Conservation (phyloP, 805 yeast genomes). For the Yarrowia deformans region DNA sequence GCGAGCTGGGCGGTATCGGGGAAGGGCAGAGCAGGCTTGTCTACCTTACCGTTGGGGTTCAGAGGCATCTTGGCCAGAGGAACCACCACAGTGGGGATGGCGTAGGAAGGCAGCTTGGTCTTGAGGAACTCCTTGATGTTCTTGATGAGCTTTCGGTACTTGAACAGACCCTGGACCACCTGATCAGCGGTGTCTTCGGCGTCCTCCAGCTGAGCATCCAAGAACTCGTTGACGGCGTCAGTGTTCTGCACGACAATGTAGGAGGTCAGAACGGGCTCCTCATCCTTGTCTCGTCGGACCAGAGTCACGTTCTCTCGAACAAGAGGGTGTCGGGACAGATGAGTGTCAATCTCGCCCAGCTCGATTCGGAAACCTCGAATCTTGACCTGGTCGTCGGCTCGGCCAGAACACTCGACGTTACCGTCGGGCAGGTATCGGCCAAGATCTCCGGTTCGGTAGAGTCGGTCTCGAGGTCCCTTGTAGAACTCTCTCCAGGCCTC, state of each 20-base stretch:
- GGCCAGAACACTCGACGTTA: slow-evolving; percentile 96
- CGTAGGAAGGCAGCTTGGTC: slow-evolving; percentile 88
- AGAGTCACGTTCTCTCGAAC: slow-evolving; percentile 93
- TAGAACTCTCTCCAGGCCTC: slow-evolving; percentile 80
- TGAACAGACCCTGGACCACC: slow-evolving; percentile 78
- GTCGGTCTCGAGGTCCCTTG: slow-evolving; percentile 94
- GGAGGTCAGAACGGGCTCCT: slow-evolving; percentile 89
- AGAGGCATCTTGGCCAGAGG: slow-evolving; percentile 87
- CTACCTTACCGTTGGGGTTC: slow-evolving; percentile 98
- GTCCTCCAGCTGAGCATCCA: slow-evolving; percentile 54
- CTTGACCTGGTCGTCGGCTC: slow-evolving; percentile 99
- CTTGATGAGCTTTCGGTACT: slow-evolving; percentile 76
- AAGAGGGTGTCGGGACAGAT: slow-evolving; percentile 88
- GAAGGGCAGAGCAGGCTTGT: slow-evolving; percentile 94
- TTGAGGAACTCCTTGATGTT: slow-evolving; percentile 83
- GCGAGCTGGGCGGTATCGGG: slow-evolving; percentile 89
- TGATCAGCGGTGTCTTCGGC: slow-evolving; percentile 57
- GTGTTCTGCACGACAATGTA: slow-evolving; percentile 75
- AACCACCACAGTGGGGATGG: slow-evolving; percentile 89
- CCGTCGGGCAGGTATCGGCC: slow-evolving; percentile 98
- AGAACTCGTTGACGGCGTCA: slow-evolving; percentile 54
- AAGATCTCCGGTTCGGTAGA: slow-evolving; percentile 96
- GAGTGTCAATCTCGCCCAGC: slow-evolving; percentile 97
- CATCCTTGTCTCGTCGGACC: slow-evolving; percentile 89
- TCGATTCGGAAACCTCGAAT: slow-evolving; percentile 99